Percentiles rank a stretch among this genome's conserved stretches.
Conservation (phyloP, 345 rosid genomes). For the Citrus reticulata region DNA sequence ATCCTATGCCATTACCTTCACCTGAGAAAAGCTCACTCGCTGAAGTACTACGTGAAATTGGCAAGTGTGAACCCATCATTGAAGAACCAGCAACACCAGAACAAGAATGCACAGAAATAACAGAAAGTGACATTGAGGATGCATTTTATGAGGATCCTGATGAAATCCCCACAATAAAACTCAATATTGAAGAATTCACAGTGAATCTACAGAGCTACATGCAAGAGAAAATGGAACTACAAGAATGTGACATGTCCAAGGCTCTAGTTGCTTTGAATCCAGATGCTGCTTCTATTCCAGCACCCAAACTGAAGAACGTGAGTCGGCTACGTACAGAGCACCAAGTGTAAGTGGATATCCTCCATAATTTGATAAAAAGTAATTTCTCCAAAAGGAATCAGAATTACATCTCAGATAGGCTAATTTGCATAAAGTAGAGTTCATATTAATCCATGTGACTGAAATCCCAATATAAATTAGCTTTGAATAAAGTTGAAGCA, state of each 20-base stretch:
- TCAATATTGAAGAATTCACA: constrained; percentile 58
- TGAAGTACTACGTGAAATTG: constrained; percentile 17
- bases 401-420: background rate
- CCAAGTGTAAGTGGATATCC: constrained; percentile 73
- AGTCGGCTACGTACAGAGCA: constrained; percentile 91
- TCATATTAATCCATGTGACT: background rate
- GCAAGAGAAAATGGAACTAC: constrained; percentile 66
- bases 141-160: constrained; percentile 60
- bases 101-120: constrained; percentile 36
- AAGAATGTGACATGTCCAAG: constrained; percentile 69
- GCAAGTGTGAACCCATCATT: constrained; percentile 56
- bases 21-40: constrained; percentile 27
- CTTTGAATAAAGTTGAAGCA: constrained; percentile 11
- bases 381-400: background rate
- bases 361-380: constrained; percentile 2
- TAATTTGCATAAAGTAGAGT: background rate
- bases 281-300: constrained; percentile 59
- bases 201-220: constrained; percentile 52
- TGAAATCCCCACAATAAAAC: constrained; percentile 74
- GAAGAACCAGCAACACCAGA: constrained; percentile 91
- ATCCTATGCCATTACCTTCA: constrained; percentile 41
- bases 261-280: constrained; percentile 85
- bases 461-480: background rate
- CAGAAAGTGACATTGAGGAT: constrained; percentile 73
- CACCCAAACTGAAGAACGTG: constrained; percentile 71